These are phyloP conservation scores for Epichloe sibirici DNA, from an alignment of 2,329 filamentous ascomycete genomes.

Conservation along the genomic window DNA sequence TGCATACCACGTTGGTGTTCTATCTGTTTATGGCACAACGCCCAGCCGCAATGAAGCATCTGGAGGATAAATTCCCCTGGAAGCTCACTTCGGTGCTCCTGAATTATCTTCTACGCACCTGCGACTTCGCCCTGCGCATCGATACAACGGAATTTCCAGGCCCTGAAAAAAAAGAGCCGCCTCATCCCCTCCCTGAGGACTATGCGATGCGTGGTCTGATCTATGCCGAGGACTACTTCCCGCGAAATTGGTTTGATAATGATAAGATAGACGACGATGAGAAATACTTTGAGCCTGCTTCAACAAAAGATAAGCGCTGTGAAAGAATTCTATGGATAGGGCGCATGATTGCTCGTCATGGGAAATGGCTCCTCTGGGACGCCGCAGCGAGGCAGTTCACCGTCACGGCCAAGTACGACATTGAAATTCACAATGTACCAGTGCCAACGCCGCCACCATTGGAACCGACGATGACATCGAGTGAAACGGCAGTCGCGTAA, in stretches of 20 bases:
- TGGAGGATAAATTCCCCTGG: conserved; percentile 41
- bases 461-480: not conserved
- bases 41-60: conserved; percentile 1
- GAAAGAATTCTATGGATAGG: conserved; percentile 49
- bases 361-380: conserved; percentile 34
- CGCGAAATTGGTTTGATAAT: conserved; percentile 43
- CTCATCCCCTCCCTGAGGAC: conserved; percentile 54
- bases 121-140: conserved; percentile 23
- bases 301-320: conserved; percentile 43
- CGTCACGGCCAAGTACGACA: conserved; percentile 1
- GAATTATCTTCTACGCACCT: conserved; percentile 21
- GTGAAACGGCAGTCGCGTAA: not conserved
- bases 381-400: conserved; percentile 22
- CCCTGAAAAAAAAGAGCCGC: conserved; percentile 29
- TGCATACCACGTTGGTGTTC: conserved; percentile 52
- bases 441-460: not conserved
- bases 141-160: conserved; percentile 34
- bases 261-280: conserved; percentile 55
- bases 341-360: conserved; percentile 29
- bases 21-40: conserved; percentile 30
- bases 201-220: conserved; percentile 52
- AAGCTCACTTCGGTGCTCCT: conserved; percentile 25
- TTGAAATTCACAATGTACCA: not conserved
- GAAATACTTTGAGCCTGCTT: conserved; percentile 48
- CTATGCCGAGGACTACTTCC: conserved; percentile 48